A percentile compares a stretch with the other conserved stretches of the same genome.
These are phyloP conservation scores for Globisporangium middletonii DNA, from an alignment of 352 stramenopile genomes.

Conservation along the genomic window DNA sequence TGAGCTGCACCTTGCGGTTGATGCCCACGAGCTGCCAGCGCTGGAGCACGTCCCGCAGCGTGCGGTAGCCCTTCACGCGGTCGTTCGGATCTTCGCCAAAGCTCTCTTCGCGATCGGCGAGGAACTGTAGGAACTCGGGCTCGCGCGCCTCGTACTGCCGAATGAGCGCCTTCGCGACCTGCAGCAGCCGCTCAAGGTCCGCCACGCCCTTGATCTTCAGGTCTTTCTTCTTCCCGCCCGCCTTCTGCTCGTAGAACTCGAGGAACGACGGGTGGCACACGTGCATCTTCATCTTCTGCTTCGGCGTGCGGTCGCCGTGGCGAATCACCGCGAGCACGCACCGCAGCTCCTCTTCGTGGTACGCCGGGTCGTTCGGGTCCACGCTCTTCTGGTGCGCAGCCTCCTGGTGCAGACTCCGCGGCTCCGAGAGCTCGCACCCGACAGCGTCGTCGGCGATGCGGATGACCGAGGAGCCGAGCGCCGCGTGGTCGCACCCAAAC, in stretches of 20 bases:
- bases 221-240: constrained; percentile 58
- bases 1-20: constrained; percentile 98
- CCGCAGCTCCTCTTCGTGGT: constrained; percentile 94
- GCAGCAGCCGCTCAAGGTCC: constrained; percentile 72
- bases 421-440: constrained; percentile 56
- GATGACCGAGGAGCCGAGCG: constrained; percentile 62
- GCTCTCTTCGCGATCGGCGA: constrained; percentile 49
- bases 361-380: constrained; percentile 20
- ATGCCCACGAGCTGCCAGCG: constrained; percentile 95
- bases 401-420: constrained; percentile 26
- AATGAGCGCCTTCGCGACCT: constrained; percentile 73
- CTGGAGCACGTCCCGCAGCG: constrained; percentile 93
- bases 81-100: constrained; percentile 67
- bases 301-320: constrained; percentile 99
- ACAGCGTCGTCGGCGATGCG: constrained; percentile 39
- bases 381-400: constrained; percentile 14
- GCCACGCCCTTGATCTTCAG: constrained; percentile 85
- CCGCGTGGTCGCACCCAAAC: constrained; percentile 41
- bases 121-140: constrained; percentile 50
- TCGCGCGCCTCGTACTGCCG: constrained; percentile 57
- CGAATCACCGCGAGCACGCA: constrained; percentile 99
- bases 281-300: constrained; percentile 99
- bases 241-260: constrained; percentile 63
- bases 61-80: constrained; percentile 77
- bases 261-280: constrained; percentile 90